Evolutionary conservation across 306 rosid genomes (phyloP).

Genomic region (Casuarina glauca): DNA sequence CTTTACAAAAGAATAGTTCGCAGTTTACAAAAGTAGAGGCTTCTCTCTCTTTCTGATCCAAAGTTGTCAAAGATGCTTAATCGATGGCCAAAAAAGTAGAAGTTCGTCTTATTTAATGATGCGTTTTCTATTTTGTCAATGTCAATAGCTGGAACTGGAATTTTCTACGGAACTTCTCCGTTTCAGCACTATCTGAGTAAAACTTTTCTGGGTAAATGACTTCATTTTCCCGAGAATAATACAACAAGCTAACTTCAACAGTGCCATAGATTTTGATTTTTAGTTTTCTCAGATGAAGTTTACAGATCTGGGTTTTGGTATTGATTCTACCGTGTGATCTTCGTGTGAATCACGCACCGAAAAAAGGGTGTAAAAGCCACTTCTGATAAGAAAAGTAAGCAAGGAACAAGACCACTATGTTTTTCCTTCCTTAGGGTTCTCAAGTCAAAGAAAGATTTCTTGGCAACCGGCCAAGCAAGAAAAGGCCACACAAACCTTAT

Average conservation of each 20-base stretch:
- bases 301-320: no score
- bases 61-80: background rate
- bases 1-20: background rate
- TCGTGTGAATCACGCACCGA: constrained; percentile 22
- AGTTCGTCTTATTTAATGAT: background rate
- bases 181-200: background rate
- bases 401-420: constrained; percentile 37
- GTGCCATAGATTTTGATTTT: no score
- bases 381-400: constrained; percentile 34
- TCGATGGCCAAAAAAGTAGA: background rate
- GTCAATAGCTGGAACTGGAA: no score
- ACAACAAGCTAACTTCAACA: background rate
- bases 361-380: constrained; percentile 14
- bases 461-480: constrained; percentile 64
- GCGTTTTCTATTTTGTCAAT: no score
- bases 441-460: constrained; percentile 90
- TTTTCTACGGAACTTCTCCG: background rate
- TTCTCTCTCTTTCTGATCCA: background rate
- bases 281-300: no score
- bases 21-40: background rate
- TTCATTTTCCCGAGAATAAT: no score
- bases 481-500: constrained; percentile 53
- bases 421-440: constrained; percentile 34
- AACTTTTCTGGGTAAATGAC: background rate
- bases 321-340: background rate